Evolutionary conservation across 2,329 filamentous ascomycete genomes (phyloP).

Genomic region (Uncinocarpus reesii): DNA sequence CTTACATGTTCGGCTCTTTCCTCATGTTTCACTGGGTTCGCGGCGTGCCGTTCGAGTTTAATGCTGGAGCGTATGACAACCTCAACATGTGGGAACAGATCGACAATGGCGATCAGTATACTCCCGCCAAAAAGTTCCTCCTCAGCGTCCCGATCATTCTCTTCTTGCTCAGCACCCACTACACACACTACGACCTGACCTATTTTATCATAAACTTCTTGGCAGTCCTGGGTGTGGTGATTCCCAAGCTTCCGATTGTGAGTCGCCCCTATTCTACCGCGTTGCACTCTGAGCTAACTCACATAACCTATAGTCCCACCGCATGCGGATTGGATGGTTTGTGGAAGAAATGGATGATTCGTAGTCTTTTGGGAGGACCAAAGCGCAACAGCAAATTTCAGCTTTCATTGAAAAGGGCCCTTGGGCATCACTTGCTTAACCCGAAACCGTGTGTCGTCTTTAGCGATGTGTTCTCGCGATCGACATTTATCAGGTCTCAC

Average conservation of each 20-base stretch:
- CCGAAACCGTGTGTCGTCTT: background rate
- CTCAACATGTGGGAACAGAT: conserved; percentile 99
- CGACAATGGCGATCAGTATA: conserved; percentile 97
- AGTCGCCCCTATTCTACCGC: conserved; percentile 34
- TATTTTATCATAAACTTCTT: conserved; percentile 98
- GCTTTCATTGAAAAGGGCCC: background rate
- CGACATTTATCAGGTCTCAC: conserved; percentile 6
- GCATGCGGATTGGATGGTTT: conserved; percentile 65
- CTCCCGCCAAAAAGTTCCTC: conserved; percentile 95
- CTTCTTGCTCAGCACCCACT: conserved; percentile 95
- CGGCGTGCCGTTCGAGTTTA: conserved; percentile 97
- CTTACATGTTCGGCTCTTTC: conserved; percentile 97
- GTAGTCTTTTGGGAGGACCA: conserved; percentile 6
- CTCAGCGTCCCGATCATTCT: conserved; percentile 87
- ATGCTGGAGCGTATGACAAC: conserved; percentile 95
- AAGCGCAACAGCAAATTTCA: conserved; percentile 7
- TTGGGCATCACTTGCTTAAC: conserved; percentile 1
- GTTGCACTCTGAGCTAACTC: conserved; percentile 21
- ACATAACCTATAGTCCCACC: conserved; percentile 56
- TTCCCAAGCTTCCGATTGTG: conserved; percentile 92
- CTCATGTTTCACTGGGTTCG: conserved; percentile 99
- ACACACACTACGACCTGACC: conserved; percentile 93
- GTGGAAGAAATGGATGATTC: conserved; percentile 51
- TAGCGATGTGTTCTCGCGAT: conserved; percentile 6
- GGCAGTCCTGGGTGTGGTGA: conserved; percentile 82